Evolutionary conservation across 768 basidiomycete genomes (phyloP), one percentile per base, ranked within the genome.

Genomic region (Mycena amicta): DNA sequence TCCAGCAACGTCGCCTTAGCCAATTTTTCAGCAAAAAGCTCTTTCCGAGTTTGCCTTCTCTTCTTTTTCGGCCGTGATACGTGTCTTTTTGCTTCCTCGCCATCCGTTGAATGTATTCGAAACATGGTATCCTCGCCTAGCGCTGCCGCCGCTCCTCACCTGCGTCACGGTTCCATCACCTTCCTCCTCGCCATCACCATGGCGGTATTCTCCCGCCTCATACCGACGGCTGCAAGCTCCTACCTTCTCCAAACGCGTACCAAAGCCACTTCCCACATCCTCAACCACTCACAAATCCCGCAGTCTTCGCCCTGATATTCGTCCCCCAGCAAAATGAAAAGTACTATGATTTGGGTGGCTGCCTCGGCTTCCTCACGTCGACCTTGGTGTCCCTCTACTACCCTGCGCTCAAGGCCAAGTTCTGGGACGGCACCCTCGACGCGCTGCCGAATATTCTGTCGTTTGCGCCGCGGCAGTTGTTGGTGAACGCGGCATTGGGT

Each of bases 321-420:
- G 84, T 90, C 3, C 90, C 89, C 2, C 80, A 78, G 57, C 77
- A 84, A 39, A 82, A 82, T 51, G 88, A 90, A 49, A 85, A 73
- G 61, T 89, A 76, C 66, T 92, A 83, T 62, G 89, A 92, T 67
- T 71, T 90, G 1, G 77, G 82, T 26, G 90, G 89, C 20, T 77
- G 86, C 0, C 46, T 83, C 3, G 89, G 89, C 3, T 92, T 88
- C 75, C 68, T 90, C 15, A 79, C 86, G 1, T 81, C 86, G 1
- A 82, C 84, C 4, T 73, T 81, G 47, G 60, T 86, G 13, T 88
- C 86, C 23, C 71, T 89, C 18, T 89, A 88, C 65, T 87, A 83
- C 60, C 85, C 87, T 1, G 67, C 76, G 4, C 68, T 89, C 20
- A 81, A 77, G 66, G 75, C 77, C 39, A 83, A 73, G 56, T 81